These are phyloP conservation scores for Plantago rigida DNA, from an alignment of 305 asterid species.

Conservation along the genomic window DNA sequence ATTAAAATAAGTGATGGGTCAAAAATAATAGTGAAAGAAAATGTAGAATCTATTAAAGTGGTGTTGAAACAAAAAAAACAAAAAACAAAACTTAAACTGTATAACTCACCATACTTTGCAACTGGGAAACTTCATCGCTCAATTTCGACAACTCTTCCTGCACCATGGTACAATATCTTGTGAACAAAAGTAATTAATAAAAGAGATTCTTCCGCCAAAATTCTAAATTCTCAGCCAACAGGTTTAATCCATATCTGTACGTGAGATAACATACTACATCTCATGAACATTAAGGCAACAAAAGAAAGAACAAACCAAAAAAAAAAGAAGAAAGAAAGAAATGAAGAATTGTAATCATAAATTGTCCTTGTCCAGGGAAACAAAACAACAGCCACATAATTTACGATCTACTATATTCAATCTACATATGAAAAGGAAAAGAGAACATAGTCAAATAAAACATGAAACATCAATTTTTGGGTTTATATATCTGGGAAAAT, in stretches of 20 bases:
- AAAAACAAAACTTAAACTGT: conserved; percentile 19
- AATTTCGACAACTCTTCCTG: conserved; percentile 78
- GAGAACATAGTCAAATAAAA: too few species aligned
- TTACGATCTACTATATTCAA: too few species aligned
- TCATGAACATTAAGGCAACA: background rate
- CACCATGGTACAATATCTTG: conserved; percentile 26
- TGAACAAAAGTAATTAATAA: conserved; percentile 1
- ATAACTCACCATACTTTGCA: conserved; percentile 48
- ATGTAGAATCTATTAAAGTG: background rate
- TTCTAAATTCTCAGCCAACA: too few species aligned
- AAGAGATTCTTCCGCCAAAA: background rate
- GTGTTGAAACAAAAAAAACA: conserved; percentile 1
- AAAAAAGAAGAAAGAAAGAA: background rate
- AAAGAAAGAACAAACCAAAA: background rate
- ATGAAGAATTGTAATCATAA: too few species aligned
- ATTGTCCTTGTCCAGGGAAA: background rate
- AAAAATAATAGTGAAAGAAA: too few species aligned
- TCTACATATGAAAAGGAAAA: too few species aligned
- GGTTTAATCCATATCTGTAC: conserved; percentile 6
- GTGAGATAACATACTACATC: background rate
- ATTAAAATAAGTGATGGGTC: background rate
- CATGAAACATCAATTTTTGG: too few species aligned
- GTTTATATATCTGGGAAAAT: too few species aligned
- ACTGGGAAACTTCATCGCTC: conserved; percentile 45
- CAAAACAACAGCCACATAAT: too few species aligned